phyloP scores from a whole-genome alignment of 257 asterid genomes.

The Cruciata laevipes region DNA sequence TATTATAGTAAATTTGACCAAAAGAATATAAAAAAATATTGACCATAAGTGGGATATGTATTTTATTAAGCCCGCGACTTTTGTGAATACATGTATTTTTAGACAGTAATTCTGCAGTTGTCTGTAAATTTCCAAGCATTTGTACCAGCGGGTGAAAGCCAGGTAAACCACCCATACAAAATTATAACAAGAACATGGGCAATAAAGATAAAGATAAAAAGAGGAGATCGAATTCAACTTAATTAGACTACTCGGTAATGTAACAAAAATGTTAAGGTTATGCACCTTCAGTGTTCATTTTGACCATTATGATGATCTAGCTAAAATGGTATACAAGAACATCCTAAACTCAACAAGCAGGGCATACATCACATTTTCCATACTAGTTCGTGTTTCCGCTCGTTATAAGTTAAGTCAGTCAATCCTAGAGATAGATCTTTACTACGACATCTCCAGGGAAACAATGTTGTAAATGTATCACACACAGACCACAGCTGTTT shows the following conservation, averaged over 20 bases:
- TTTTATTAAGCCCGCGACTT: no score
- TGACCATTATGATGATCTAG: slow-evolving; percentile 23
- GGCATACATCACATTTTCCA: slow-evolving; percentile 19
- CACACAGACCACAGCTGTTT: slow-evolving; percentile 23
- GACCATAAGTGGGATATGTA: no score
- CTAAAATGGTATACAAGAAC: slow-evolving; percentile 38
- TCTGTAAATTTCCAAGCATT: no score
- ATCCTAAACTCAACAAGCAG: slow-evolving; percentile 38
- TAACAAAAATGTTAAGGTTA: slow-evolving; percentile 35
- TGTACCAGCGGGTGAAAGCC: no score
- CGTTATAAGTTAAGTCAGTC: slow-evolving; percentile 36
- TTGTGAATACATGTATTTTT: no score
- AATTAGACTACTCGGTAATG: slow-evolving; percentile 15
- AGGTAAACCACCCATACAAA: not conserved
- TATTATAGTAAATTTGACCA: no score
- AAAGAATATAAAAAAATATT: no score
- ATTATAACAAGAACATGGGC: not conserved
- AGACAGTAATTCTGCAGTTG: no score
- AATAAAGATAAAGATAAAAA: no score
- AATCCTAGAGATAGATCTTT: slow-evolving; percentile 21
- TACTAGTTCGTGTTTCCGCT: slow-evolving; percentile 18
- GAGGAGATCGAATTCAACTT: not conserved
- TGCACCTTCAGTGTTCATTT: slow-evolving; percentile 25
- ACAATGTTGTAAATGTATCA: slow-evolving; percentile 27
- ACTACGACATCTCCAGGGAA: slow-evolving; percentile 23